Percentiles rank a stretch among this genome's conserved stretches.
phyloP scores from a whole-genome alignment of 148 eudicot species.

The Salicornia ramosissima region DNA sequence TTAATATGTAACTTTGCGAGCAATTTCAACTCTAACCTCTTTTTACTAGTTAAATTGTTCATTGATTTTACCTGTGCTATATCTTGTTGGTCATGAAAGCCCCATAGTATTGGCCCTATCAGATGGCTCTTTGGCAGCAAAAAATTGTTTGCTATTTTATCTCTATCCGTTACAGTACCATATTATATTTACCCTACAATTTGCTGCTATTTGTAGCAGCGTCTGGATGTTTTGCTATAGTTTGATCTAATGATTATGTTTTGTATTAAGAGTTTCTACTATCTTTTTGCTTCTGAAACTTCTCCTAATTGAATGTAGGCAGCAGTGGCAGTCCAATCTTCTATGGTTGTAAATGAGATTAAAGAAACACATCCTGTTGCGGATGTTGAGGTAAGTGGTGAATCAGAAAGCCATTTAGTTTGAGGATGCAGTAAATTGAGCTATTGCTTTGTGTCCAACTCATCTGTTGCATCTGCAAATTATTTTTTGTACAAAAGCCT shows the following conservation, averaged over 20 bases:
- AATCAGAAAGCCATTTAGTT: not conserved
- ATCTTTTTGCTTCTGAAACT: not conserved
- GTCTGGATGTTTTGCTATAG: not conserved
- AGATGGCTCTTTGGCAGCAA: too few relatives aligned
- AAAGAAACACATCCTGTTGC: constrained; percentile 33
- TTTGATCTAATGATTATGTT: not conserved
- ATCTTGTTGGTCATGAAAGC: too few relatives aligned
- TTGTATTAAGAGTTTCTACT: not conserved
- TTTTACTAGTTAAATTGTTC: too few relatives aligned
- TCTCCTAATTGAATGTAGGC: constrained; percentile 31
- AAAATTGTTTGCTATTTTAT: too few relatives aligned
- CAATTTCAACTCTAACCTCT: too few relatives aligned
- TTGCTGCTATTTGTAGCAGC: not conserved
- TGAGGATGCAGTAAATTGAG: not conserved
- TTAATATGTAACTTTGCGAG: too few relatives aligned
- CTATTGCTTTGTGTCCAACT: not conserved
- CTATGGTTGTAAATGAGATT: constrained; percentile 30
- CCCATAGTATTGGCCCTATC: too few relatives aligned
- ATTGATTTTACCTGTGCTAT: too few relatives aligned
- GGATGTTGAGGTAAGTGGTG: constrained; percentile 36
- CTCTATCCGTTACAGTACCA: not conserved
- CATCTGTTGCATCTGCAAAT: not conserved
- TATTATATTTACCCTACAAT: not conserved
- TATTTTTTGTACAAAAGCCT: not conserved
- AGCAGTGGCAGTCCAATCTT: constrained; percentile 54